These are phyloP conservation scores for Rhizopus microsporus DNA, from an alignment of 371 early-diverging fungal species.

Conservation along the genomic window DNA sequence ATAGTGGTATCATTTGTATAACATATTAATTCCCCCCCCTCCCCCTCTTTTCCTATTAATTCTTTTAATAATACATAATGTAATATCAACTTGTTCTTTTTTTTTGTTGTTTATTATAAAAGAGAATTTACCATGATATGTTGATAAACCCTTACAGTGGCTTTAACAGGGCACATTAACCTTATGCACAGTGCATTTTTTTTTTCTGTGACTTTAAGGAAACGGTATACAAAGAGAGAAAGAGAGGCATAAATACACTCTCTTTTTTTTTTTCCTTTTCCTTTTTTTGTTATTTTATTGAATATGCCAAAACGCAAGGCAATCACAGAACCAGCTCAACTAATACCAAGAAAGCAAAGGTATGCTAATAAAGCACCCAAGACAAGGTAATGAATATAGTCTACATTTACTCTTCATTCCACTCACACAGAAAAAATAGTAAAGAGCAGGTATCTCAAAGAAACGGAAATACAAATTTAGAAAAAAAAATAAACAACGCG, in stretches of 20 bases:
- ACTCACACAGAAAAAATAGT: conserved; percentile 3
- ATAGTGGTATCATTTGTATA: not conserved
- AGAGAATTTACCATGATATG: not conserved
- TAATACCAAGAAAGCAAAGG: conserved; percentile 11
- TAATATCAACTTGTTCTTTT: not conserved
- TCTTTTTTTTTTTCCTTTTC: conserved; percentile 5
- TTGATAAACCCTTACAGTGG: not conserved
- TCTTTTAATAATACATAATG: not conserved
- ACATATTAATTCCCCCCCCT: not conserved
- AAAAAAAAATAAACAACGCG: too few relatives aligned
- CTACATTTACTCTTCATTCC: not conserved
- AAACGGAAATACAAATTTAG: not conserved
- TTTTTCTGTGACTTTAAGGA: not conserved
- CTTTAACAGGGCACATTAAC: too few relatives aligned
- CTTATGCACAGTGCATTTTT: too few relatives aligned
- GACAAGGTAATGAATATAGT: not conserved
- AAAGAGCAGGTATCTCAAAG: conserved; percentile 1
- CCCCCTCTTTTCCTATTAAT: not conserved
- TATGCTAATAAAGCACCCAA: conserved; percentile 4
- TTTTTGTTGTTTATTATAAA: not conserved
- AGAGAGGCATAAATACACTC: not conserved
- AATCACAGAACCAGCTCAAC: not conserved
- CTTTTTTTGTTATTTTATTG: conserved; percentile 18
- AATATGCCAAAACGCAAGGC: conserved; percentile 25
- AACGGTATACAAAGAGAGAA: not conserved